A percentile compares a stretch with the other conserved stretches of the same genome.
Evolutionary conservation across 352 stramenopile genomes (phyloP).

Genomic region (Phytopythium boreale): DNA sequence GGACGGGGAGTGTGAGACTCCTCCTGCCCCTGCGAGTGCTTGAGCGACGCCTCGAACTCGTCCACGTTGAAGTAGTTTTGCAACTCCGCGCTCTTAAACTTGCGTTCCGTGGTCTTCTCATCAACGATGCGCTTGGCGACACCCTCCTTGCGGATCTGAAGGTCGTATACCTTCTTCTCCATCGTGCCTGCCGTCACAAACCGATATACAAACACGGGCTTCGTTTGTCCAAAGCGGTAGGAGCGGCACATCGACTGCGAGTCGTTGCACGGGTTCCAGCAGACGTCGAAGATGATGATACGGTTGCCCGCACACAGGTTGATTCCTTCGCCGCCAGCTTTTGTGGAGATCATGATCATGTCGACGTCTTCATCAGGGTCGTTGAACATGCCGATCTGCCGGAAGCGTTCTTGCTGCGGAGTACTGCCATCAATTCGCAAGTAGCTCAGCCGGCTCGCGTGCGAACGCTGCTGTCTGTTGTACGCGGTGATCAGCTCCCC

Average conservation of each 20-base stretch:
- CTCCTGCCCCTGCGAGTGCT: conserved; percentile 29
- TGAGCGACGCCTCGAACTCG: conserved; percentile 74
- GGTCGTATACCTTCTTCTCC: conserved; percentile 92
- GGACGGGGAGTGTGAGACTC: conserved; percentile 4
- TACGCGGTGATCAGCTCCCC: conserved; percentile 60
- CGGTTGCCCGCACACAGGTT: conserved; percentile 88
- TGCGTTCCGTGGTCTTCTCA: conserved; percentile 78
- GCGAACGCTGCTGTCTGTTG: conserved; percentile 52
- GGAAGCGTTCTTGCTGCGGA: conserved; percentile 72
- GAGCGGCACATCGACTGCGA: conserved; percentile 92
- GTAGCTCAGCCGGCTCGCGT: conserved; percentile 48
- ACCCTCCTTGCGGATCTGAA: conserved; percentile 89
- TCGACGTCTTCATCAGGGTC: conserved; percentile 77
- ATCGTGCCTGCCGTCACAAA: conserved; percentile 91
- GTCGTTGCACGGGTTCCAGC: conserved; percentile 91
- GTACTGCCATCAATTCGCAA: conserved; percentile 85
- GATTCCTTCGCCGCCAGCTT: conserved; percentile 84
- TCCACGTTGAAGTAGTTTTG: conserved; percentile 85
- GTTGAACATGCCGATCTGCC: conserved; percentile 82
- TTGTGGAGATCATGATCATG: conserved; percentile 87
- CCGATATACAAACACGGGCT: conserved; percentile 91
- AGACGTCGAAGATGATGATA: conserved; percentile 91
- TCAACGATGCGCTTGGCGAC: conserved; percentile 89
- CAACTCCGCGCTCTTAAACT: conserved; percentile 77
- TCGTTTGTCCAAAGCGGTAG: conserved; percentile 91